Percentiles rank a stretch among this genome's conserved stretches.
Evolutionary conservation across 257 asterid genomes (phyloP).

Genomic region (Eucommia ulmoides): DNA sequence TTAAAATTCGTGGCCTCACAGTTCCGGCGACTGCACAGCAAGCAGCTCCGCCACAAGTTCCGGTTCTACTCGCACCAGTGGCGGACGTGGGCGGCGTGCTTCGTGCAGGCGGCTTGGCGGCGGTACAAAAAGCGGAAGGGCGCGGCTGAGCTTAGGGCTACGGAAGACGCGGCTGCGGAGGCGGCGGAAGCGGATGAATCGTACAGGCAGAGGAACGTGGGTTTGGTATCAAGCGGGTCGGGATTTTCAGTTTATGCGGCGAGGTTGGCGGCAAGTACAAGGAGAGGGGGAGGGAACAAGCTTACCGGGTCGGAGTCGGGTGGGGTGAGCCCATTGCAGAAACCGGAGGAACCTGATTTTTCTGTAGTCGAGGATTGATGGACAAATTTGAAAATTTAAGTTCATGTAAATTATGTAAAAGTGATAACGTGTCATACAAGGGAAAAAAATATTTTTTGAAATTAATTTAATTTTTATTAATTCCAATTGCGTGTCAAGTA

Average conservation of each 20-base stretch:
- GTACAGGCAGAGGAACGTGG: too few relatives aligned
- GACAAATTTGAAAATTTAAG: too few relatives aligned
- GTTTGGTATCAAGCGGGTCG: too few relatives aligned
- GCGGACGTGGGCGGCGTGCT: constrained; percentile 90
- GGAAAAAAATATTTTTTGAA: too few relatives aligned
- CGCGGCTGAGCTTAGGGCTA: constrained; percentile 36
- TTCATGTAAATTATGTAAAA: too few relatives aligned
- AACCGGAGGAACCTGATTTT: constrained; percentile 88
- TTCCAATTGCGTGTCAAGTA: too few relatives aligned
- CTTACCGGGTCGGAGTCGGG: constrained; percentile 35
- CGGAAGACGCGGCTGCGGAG: constrained; percentile 29
- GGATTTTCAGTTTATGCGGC: constrained; percentile 35
- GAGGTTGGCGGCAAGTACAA: constrained; percentile 36
- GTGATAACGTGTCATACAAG: too few relatives aligned
- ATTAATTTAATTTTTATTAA: too few relatives aligned
- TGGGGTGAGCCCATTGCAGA: constrained; percentile 45
- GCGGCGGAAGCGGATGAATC: too few relatives aligned
- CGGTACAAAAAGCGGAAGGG: constrained; percentile 46
- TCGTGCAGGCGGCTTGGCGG: constrained; percentile 87
- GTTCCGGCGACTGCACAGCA: constrained; percentile 78
- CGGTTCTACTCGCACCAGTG: constrained; percentile 95
- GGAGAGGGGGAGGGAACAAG: constrained; percentile 37
- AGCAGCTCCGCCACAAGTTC: constrained; percentile 79
- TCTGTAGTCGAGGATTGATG: constrained; percentile 63
- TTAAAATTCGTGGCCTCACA: constrained; percentile 76